These are phyloP conservation scores for Calonectria leucothoes DNA, from an alignment of 2,329 filamentous ascomycete genomes.

Conservation along the genomic window DNA sequence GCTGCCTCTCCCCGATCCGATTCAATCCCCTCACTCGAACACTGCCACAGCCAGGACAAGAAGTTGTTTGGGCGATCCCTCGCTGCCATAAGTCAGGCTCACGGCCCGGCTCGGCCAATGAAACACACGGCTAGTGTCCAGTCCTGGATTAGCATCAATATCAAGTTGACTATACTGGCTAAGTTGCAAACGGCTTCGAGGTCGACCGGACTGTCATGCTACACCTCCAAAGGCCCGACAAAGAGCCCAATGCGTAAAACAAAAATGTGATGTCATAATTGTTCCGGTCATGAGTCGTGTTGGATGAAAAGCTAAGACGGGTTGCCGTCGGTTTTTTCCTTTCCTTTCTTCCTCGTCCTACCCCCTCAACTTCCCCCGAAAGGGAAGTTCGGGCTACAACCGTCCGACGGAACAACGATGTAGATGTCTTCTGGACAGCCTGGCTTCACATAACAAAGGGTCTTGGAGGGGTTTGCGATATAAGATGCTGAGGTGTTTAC, in stretches of 20 bases:
- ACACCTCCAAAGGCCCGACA: background rate
- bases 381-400: constrained; percentile 40
- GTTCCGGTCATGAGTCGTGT: background rate
- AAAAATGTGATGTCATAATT: constrained; percentile 8
- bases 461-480: background rate
- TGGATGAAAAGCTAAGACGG: background rate
- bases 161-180: background rate
- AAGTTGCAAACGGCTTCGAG: background rate
- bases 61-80: background rate
- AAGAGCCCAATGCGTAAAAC: background rate
- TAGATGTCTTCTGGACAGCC: constrained; percentile 14
- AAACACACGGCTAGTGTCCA: background rate
- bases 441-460: background rate
- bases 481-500: background rate
- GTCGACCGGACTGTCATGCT: background rate
- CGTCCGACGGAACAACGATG: constrained; percentile 43
- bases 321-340: background rate
- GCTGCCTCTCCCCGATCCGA: background rate
- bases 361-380: constrained; percentile 29
- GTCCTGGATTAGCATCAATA: background rate
- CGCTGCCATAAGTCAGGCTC: background rate
- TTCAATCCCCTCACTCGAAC: background rate
- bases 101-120: background rate
- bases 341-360: background rate
- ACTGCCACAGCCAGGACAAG: background rate